Evolutionary conservation across 495 filamentous ascomycete genomes (phyloP), one percentile per base, ranked within the genome.

Genomic region (Penicilliopsis zonata): DNA sequence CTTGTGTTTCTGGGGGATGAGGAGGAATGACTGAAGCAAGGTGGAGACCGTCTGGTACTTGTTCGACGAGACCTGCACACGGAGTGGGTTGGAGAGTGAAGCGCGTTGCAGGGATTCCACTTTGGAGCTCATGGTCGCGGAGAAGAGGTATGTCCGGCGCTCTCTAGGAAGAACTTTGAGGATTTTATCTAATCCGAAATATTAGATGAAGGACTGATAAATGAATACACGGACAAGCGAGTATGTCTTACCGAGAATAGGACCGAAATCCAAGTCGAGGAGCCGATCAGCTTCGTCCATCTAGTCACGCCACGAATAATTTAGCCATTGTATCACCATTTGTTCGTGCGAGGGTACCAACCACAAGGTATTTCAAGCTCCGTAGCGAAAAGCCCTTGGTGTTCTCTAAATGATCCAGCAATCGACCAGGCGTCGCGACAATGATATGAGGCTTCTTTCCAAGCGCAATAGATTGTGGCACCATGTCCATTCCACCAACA

Each of bases 271-370:
- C 54, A 94, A 75, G 48, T 96, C 90, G 0, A 98, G 70, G 0
- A 98, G 67, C 21, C 85, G 68, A 49, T 98, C 88, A 17, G 88
- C 90, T 56, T 98, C 90, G 43, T 95, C 90, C 72, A 95, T 84
- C n/a, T n/a, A n/a, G n/a, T n/a, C n/a, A n/a, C n/a, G n/a, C n/a
- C n/a, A n/a, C n/a, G n/a, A n/a, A n/a, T n/a, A n/a, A n/a, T n/a
- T n/a, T n/a, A n/a, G n/a, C n/a, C n/a, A n/a, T n/a, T n/a, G n/a
- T n/a, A n/a, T n/a, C n/a, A n/a, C n/a, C n/a, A n/a, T n/a, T n/a
- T n/a, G n/a, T n/a, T n/a, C n/a, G n/a, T n/a, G n/a, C n/a, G n/a
- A n/a, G n/a, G n/a, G n/a, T n/a, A n/a, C n/a, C n/a, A n/a, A n/a
- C n/a, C 21, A 92, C 86, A 1, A 95, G 69, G 44, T 87, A 93